Conservation (phyloP, 108 stramenopile species). For the Cyclotella cryptica region DNA sequence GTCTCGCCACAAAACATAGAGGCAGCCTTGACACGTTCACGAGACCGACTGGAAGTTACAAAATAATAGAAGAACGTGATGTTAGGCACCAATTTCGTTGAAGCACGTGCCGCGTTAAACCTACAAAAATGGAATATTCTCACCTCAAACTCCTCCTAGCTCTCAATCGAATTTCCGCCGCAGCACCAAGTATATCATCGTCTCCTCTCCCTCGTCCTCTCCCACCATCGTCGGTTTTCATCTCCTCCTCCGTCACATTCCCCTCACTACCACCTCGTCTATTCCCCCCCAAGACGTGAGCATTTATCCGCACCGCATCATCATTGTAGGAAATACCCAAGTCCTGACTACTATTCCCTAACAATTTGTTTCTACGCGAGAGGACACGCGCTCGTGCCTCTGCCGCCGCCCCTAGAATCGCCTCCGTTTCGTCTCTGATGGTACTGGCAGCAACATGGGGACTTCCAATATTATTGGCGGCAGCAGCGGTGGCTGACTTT, state of each 20-base stretch:
- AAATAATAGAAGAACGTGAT: background rate
- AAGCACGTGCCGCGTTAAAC: background rate
- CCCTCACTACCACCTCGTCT: background rate
- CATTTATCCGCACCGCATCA: background rate
- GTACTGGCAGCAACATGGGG: background rate
- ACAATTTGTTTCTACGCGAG: background rate
- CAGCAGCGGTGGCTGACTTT: background rate
- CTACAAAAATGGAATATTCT: background rate
- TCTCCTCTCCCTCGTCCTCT: background rate
- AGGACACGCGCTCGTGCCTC: conserved; percentile 13
- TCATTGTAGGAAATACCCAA: background rate
- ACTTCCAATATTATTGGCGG: background rate
- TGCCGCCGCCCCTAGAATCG: conserved; percentile 1
- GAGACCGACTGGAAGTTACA: conserved; percentile 26
- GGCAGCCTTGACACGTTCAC: conserved; percentile 34
- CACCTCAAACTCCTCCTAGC: conserved; percentile 37
- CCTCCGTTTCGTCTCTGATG: background rate
- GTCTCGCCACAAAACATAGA: conserved; percentile 33
- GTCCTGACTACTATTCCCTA: background rate
- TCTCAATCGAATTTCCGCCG: conserved; percentile 39
- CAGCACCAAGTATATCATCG: conserved; percentile 44
- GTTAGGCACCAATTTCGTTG: background rate
- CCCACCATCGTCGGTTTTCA: background rate
- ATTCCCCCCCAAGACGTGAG: conserved; percentile 28
- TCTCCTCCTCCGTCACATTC: background rate